These are phyloP conservation scores for Fusarium torulosum DNA, from an alignment of 2,329 filamentous ascomycete genomes.

Conservation along the genomic window DNA sequence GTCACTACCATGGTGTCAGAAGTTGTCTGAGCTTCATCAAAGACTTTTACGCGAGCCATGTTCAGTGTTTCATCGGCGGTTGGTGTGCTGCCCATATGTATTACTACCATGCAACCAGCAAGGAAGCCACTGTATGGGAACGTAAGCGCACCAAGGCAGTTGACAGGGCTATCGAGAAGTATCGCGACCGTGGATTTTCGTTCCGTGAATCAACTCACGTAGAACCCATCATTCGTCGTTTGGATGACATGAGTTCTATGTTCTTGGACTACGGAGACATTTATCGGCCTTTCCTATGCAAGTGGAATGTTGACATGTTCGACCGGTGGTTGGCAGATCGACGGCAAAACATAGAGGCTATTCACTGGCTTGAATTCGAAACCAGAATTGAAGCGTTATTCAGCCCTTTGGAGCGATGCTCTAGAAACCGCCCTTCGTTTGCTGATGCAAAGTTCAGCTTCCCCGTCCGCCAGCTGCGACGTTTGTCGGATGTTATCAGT, in stretches of 20 bases:
- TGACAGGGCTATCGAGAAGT: slow-evolving; percentile 19
- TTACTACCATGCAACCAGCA: slow-evolving; percentile 14
- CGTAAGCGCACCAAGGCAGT: slow-evolving; percentile 1
- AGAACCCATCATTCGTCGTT: slow-evolving; percentile 8
- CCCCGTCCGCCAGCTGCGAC: slow-evolving; percentile 2
- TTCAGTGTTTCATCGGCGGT: slow-evolving; percentile 26
- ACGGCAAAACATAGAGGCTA: slow-evolving; percentile 8
- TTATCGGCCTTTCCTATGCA: slow-evolving; percentile 7
- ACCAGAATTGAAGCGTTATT: slow-evolving; percentile 3
- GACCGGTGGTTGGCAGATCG: slow-evolving; percentile 17
- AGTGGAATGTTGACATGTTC: slow-evolving; percentile 1
- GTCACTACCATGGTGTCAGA: slow-evolving; percentile 10
- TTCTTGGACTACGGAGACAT: slow-evolving; percentile 25
- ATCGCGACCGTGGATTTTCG: slow-evolving; percentile 8
- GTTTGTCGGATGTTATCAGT: slow-evolving; percentile 10
- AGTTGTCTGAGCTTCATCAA: slow-evolving; percentile 26
- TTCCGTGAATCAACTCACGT: too few species aligned
- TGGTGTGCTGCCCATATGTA: slow-evolving; percentile 25
- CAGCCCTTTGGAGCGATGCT: slow-evolving; percentile 12
- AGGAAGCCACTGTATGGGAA: slow-evolving; percentile 5
- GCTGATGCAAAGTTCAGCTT: not conserved
- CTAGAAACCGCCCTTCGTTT: slow-evolving; percentile 6
- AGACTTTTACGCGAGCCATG: slow-evolving; percentile 26
- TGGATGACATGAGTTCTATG: slow-evolving; percentile 9
- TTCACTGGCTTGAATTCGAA: slow-evolving; percentile 22